phyloP scores from a whole-genome alignment of 306 rosid species.

The Lupinus albus region DNA sequence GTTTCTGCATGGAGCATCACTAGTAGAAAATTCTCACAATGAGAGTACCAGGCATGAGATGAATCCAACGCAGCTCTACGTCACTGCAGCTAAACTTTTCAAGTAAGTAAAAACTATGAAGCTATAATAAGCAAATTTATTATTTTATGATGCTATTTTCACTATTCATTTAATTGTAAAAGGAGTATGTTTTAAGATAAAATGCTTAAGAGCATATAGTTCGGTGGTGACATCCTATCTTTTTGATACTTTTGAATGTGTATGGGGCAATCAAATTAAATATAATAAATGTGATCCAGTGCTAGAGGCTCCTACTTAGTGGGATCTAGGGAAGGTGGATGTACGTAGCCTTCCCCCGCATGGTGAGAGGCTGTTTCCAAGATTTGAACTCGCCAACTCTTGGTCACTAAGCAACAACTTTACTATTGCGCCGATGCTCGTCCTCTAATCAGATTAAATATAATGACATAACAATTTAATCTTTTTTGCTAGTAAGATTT shows the following conservation, averaged over 20 bases:
- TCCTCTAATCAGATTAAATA: neutral
- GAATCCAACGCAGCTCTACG: conserved; percentile 62
- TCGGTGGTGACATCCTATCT: neutral
- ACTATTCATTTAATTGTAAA: conserved; percentile 23
- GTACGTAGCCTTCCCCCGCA: too few relatives aligned
- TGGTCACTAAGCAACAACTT: too few relatives aligned
- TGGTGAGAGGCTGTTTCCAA: too few relatives aligned
- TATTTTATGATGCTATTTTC: conserved; percentile 7
- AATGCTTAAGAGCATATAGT: neutral
- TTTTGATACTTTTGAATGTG: neutral
- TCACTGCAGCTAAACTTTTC: conserved; percentile 71
- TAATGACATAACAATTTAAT: neutral
- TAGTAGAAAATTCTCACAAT: conserved; percentile 56
- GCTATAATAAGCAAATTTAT: conserved; percentile 33
- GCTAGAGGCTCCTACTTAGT: too few relatives aligned
- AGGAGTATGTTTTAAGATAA: conserved; percentile 1
- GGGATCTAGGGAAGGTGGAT: too few relatives aligned
- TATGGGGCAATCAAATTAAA: neutral
- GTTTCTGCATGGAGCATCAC: conserved; percentile 82
- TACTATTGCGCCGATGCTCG: too few relatives aligned
- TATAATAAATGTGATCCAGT: too few relatives aligned
- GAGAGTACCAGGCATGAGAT: conserved; percentile 63
- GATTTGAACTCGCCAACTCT: too few relatives aligned
- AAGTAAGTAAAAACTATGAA: conserved; percentile 52
- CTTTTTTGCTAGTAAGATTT: neutral